A percentile compares a stretch with the other conserved stretches of the same genome.
phyloP scores from a whole-genome alignment of 129 eudicot species.

The Chrysanthemum makinoi region DNA sequence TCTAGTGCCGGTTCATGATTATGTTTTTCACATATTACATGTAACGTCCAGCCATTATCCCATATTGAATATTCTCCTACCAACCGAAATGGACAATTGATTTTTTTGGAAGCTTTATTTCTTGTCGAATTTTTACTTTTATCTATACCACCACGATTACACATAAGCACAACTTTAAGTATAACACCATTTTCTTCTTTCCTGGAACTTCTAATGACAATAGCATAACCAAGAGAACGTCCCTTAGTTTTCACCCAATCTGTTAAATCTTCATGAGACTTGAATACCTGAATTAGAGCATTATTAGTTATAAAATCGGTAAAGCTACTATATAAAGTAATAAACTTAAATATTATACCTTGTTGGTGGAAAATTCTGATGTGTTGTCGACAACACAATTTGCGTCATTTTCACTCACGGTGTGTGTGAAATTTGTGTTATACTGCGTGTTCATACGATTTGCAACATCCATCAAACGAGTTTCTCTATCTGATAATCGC shows the following conservation, averaged over 20 bases:
- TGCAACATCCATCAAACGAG: neutral
- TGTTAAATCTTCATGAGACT: neutral
- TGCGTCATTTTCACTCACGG: neutral
- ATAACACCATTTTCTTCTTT: neutral
- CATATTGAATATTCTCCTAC: conserved; percentile 3
- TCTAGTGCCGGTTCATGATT: conserved; percentile 27
- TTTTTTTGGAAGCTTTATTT: conserved; percentile 5
- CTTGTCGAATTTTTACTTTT: conserved; percentile 9
- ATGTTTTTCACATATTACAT: conserved; percentile 23
- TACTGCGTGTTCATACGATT: too few species aligned
- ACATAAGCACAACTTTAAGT: neutral
- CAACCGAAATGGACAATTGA: conserved; percentile 21
- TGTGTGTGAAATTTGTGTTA: too few species aligned
- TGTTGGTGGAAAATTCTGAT: conserved; percentile 1
- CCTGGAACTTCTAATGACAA: conserved; percentile 9
- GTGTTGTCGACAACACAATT: neutral
- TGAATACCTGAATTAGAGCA: neutral
- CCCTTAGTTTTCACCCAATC: conserved; percentile 16
- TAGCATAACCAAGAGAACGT: conserved; percentile 15
- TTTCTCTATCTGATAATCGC: conserved; percentile 18
- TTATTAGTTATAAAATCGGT: neutral
- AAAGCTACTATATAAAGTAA: neutral
- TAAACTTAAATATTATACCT: conserved; percentile 1
- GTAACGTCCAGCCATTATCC: conserved; percentile 15
- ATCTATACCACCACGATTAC: conserved; percentile 12